Base-by-base conservation (phyloP, 345 rosid genomes). In the Hibiscus syriacus region DNA sequence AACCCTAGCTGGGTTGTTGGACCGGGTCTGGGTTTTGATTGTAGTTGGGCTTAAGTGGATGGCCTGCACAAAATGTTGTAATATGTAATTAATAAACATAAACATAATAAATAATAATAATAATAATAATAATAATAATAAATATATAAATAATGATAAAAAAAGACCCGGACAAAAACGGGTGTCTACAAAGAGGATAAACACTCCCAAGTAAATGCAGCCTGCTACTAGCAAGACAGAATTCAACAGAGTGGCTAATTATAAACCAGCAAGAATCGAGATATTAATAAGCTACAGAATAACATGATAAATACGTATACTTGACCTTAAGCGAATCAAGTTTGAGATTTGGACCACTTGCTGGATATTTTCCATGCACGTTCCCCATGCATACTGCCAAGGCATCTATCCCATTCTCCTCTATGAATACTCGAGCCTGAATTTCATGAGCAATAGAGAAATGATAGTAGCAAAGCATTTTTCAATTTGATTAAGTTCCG, bases 361-460 rank as follows among this genome's bases (percentile, higher is more conserved):
- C 74, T 9, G 96, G 94, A 77, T 93, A 93, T 76, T 93, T 93
- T 68, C 98, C 97, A 72, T 93, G 97, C 53, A 93, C 90, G 78
- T 93, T 93, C 30, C 98, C 98, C 16, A 93, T 90, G 67, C 98
- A 93, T 64, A 90, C 96, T 6, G 98, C 98, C 81, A 93, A 65
- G 72, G 96, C 92, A 79, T 90, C 94, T 79, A 93, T 86, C 52
- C 90, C 89, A 62, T 94, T 88, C 76, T 82, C 82, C 38, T 79
- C 80, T 69, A 90, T 85, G 79, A 93, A 93, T 68, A 84, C 84
- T 83, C 84, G 74, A 19, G 98, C 97, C 98, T 92, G 87, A 75
- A 77, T 68, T 65, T 70, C 67, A 69, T 20, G 49, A 63, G 48
- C 17, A n/a, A 26, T n/a, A n/a, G n/a, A n/a, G n/a, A n/a, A n/a